Base-by-base conservation (phyloP, 2,329 filamentous ascomycete species). In the Epichloe gansuensis region DNA sequence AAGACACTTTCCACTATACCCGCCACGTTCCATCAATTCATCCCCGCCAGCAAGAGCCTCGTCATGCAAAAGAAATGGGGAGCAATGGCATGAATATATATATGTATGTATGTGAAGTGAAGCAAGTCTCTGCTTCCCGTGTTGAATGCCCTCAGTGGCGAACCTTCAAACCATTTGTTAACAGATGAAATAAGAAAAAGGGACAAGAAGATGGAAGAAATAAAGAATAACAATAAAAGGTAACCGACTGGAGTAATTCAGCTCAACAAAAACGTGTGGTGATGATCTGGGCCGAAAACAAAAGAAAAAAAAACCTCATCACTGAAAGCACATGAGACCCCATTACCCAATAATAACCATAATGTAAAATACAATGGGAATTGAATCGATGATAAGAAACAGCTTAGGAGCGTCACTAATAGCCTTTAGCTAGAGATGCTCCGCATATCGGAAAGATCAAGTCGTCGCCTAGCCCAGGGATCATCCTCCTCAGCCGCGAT, bases 391-490 rank as follows among this genome's bases (percentile, higher is more conserved):
- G 51, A 50, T 55, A 38, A 38, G 46, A 45, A 43, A 49, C 15
- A 45, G 52, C n/a, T 37, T 34, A 48, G 28, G 56, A 48, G 48
- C 46, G 42, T 48, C n/a, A 43, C 21, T 25, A 34, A 35, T 23
- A 15, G 25, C 21, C 39, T 15, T 39, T 48, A 71, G 62, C 67
- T 64, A 48, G 68, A 63, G 39, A 70, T 61, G 55, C 68, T 69
- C 52, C 69, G 63, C 63, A 69, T 63, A 53, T 71, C 68, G 49
- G 67, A 64, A 52, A 69, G 61, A 53, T 68, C 67, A 48, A 69
- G 71, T 69, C 75, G 68, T 72, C 75, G 72, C 71, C 72, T 76
- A 64, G 69, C 66, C 58, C 80, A 63, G 46, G 73, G 69, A 77
- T 80, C 68, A 25, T 63, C 63, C 46, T 65, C 56, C 17, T 64